A percentile compares a stretch with the other conserved stretches of the same genome.
Evolutionary conservation across 1,284 basidiomycete genomes (phyloP).

Genomic region (Cystobasidiaceae sp.): DNA sequence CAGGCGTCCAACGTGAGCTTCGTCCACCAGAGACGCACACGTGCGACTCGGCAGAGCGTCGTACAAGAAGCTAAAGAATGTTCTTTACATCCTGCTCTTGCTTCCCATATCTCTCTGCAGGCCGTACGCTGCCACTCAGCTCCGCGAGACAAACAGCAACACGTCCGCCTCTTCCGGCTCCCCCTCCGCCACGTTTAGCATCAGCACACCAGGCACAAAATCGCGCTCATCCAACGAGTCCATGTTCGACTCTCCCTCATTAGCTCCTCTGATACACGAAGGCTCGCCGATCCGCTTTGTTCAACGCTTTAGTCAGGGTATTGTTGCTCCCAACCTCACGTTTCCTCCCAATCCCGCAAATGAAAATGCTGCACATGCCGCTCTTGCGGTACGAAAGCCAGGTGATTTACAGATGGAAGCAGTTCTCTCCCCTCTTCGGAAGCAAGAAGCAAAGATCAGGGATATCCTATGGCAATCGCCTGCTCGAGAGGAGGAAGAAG

Average conservation of each 20-base stretch:
- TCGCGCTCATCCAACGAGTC: neutral
- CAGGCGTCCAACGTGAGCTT: neutral
- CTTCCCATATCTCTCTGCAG: neutral
- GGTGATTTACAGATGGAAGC: neutral
- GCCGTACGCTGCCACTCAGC: neutral
- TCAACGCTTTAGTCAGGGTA: neutral
- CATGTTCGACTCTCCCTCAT: slow-evolving; percentile 7
- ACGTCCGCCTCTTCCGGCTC: neutral
- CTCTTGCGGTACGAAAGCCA: neutral
- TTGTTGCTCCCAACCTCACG: neutral
- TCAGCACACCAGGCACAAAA: neutral
- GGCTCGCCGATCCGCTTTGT: slow-evolving; percentile 9
- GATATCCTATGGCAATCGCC: slow-evolving; percentile 23
- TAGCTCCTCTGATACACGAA: neutral
- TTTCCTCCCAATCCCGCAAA: too few relatives aligned
- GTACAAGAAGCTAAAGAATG: too few relatives aligned
- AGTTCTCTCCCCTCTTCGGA: neutral
- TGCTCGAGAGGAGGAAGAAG: slow-evolving; percentile 3
- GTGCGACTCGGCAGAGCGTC: too few relatives aligned
- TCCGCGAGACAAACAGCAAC: neutral
- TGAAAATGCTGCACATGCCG: too few relatives aligned
- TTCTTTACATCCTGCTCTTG: too few relatives aligned
- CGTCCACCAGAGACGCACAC: too few relatives aligned
- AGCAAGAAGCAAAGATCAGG: slow-evolving; percentile 14
- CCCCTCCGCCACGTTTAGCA: neutral